Percentiles rank a stretch among this genome's conserved stretches.
These are phyloP conservation scores for Phytophthora sojae DNA, from an alignment of 352 stramenopile genomes.

Conservation along the genomic window DNA sequence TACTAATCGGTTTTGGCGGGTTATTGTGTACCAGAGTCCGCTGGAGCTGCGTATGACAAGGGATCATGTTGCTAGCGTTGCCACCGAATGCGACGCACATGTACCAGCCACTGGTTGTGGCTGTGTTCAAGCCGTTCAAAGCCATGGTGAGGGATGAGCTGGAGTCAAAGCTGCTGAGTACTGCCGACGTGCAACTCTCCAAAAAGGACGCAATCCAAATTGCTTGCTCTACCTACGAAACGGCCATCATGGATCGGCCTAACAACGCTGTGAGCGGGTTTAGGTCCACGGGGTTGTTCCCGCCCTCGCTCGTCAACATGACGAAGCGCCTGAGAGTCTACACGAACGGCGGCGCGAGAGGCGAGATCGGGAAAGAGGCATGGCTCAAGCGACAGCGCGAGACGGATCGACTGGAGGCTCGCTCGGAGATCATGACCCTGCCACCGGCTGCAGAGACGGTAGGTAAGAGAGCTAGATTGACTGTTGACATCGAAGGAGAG, in stretches of 20 bases:
- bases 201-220: conserved; percentile 11
- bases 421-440: too few species aligned
- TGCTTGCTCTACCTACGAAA: conserved; percentile 7
- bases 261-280: conserved; percentile 21
- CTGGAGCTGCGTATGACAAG: too few species aligned
- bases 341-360: too few species aligned
- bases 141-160: not conserved
- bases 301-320: conserved; percentile 8
- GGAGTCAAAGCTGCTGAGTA: too few species aligned
- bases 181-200: not conserved
- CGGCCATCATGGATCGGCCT: conserved; percentile 7
- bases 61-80: conserved; percentile 1
- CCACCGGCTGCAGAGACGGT: too few species aligned
- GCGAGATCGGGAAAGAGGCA: too few species aligned
- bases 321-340: not conserved
- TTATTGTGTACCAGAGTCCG: too few species aligned
- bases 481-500: too few species aligned
- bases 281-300: conserved; percentile 6
- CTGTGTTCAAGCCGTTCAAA: conserved; percentile 17
- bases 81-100: conserved; percentile 9
- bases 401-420: too few species aligned
- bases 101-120: conserved; percentile 13
- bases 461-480: too few species aligned
- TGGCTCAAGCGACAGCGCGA: too few species aligned
- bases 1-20: too few species aligned